Base-by-base conservation (phyloP, 1,284 basidiomycete species). In the Paramarasmius palmivorus region DNA sequence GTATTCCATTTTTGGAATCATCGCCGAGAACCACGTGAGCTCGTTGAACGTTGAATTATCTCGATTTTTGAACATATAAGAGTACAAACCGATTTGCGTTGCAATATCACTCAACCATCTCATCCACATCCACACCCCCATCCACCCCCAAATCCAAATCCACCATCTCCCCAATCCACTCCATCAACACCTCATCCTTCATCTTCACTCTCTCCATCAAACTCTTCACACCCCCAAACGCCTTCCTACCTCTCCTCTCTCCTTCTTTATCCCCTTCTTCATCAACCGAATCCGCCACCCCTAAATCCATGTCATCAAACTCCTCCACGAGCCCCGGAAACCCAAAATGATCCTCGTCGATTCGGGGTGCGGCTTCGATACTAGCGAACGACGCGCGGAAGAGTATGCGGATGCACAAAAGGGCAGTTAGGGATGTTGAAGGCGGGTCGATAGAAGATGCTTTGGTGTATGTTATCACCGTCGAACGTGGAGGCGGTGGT, bases 101-200 rank as follows among this genome's bases (percentile, higher is more conserved):
- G n/a, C n/a, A n/a, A n/a, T n/a, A n/a, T n/a, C n/a, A n/a, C n/a
- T n/a, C n/a, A n/a, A n/a, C n/a, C 2, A 76, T 76, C 47, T 90
- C 84, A 61, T 92, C 88, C 55, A n/a, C n/a, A n/a, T n/a, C n/a
- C n/a, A n/a, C n/a, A n/a, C n/a, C n/a, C n/a, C n/a, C n/a, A n/a
- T n/a, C n/a, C n/a, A n/a, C n/a, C n/a, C n/a, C n/a, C n/a, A n/a
- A n/a, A 58, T 88, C 84, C 15, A 32, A 6, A 12, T 32, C 29
- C 29, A 88, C 73, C 87, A 92, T 92, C 72, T 92, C 90, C 19
- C 76, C 75, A 39, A 92, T 76, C 90, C 90, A 92, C 20, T 78
- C 75, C 78, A 84, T 86, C 59, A 92, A 73, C 2, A 76, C 76
- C 47, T 90, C 84, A 61, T 92, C 88, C 55, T 76, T 77, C 52